Base-by-base conservation (phyloP, 352 stramenopile genomes). In the Thraustochytrium sp. region DNA sequence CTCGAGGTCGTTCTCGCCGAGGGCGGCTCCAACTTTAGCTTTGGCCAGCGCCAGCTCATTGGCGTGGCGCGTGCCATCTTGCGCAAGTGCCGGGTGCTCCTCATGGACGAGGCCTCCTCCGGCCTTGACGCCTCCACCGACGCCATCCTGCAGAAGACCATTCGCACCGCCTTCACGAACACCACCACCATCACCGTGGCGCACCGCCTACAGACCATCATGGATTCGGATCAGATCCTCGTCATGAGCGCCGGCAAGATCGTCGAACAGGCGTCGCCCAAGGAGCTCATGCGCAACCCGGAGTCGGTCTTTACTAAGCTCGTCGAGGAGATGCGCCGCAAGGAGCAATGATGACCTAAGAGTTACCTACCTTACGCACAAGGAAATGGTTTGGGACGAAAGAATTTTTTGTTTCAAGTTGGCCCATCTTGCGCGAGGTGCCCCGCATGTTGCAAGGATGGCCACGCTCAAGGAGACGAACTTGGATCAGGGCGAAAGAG, bases 201-300 rank as follows among this genome's bases (percentile, higher is more conserved):
- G 40, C 96, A 99, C 88, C 92, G 97, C 36, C 89, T 99, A 49
- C 93, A 98, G 86, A 99, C 96, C 8, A 94, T 99, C 48, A 64
- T 44, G 29, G 40, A 73, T 48, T 38, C 26, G 2, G 80, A 85
- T 40, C 37, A 85, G 38, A 62, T 85, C 29, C 72, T 85, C 9
- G 80, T 84, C 49, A 85, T 85, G 80, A 44, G 48, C 26, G 40
- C 21, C 36, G 80, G 80, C 44, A 73, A 85, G 72, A 51, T 85
- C n/a, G 80, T 73, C 23, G 80, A 85, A 42, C 84, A 73, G 9
- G 80, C 21, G 9, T 23, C 64, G 21, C 80, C 80, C 34, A n/a
- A 63, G 16, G 55, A 85, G 21, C 80, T 85, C 11, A 18, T 85
- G 18, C 11, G 26, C 23, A 84, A 84, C 48, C 26, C 40, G n/a